Conservation (phyloP, 768 basidiomycete species). For the Chalciporus pseudorubinellus region DNA sequence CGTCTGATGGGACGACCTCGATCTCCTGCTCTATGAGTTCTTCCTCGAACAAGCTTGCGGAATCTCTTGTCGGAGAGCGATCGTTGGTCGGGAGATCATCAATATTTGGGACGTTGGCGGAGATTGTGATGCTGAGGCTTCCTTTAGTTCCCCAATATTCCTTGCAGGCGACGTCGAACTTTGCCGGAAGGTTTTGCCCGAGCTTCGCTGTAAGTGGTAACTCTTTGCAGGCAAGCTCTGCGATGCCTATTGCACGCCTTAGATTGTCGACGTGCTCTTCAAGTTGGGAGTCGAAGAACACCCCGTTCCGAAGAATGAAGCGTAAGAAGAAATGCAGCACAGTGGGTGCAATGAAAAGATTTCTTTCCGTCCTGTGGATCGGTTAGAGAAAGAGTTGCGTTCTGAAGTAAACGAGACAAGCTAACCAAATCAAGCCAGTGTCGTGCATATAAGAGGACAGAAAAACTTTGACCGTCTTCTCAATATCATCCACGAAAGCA, state of each 20-base stretch:
- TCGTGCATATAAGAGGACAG: constrained; percentile 65
- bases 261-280: constrained; percentile 31
- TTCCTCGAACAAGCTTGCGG: constrained; percentile 33
- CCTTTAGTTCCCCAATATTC: constrained; percentile 48
- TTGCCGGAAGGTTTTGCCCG: constrained; percentile 37
- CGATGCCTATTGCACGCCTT: constrained; percentile 43
- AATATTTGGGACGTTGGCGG: neutral
- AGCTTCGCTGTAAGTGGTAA: constrained; percentile 42
- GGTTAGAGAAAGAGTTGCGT: constrained; percentile 7
- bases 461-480: constrained; percentile 58
- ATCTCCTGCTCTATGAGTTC: constrained; percentile 36
- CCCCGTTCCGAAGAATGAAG: constrained; percentile 43
- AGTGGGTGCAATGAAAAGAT: constrained; percentile 42
- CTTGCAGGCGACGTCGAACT: constrained; percentile 49
- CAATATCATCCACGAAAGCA: constrained; percentile 61
- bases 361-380: constrained; percentile 39
- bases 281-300: constrained; percentile 38
- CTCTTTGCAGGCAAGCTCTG: constrained; percentile 38
- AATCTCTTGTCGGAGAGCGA: neutral
- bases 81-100: neutral
- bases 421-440: constrained; percentile 65
- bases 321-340: constrained; percentile 45
- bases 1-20: constrained; percentile 22
- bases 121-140: constrained; percentile 27
- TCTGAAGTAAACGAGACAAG: neutral